Conservation (phyloP, 345 rosid genomes). For the Eucalyptus paniculata region DNA sequence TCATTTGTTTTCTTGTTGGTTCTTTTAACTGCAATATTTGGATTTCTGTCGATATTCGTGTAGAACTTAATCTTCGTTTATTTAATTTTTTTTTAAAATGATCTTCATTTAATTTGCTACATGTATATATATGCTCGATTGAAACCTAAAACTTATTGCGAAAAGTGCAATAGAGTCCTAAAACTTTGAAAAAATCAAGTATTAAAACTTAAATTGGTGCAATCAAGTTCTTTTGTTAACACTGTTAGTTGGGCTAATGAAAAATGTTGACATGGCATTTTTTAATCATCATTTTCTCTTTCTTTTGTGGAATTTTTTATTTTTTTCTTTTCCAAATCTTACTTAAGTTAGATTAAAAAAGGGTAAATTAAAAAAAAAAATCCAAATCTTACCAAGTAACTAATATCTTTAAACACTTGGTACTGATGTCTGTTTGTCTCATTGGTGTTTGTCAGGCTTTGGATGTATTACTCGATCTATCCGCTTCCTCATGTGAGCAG, state of each 20-base stretch:
- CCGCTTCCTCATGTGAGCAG: conserved; percentile 34
- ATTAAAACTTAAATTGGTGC: neutral
- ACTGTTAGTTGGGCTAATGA: neutral
- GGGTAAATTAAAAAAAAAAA: neutral
- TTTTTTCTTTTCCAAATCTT: neutral
- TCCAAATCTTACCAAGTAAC: neutral
- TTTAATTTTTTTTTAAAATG: neutral
- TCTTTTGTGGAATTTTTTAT: neutral
- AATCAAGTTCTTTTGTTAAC: neutral
- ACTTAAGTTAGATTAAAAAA: neutral
- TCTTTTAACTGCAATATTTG: neutral
- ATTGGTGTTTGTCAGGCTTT: conserved; percentile 38
- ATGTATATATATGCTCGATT: neutral
- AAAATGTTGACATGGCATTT: neutral
- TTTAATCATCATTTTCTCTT: neutral
- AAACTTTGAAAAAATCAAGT: neutral
- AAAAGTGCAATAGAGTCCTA: neutral
- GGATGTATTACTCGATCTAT: conserved; percentile 60
- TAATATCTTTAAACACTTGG: neutral
- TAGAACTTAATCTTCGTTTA: neutral
- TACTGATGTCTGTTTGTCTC: neutral
- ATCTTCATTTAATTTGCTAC: neutral
- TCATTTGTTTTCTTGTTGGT: neutral
- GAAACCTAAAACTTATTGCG: neutral
- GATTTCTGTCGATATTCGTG: neutral